These are phyloP conservation scores for Nakazawaea populi DNA, from an alignment of 805 yeast species.

Conservation along the genomic window DNA sequence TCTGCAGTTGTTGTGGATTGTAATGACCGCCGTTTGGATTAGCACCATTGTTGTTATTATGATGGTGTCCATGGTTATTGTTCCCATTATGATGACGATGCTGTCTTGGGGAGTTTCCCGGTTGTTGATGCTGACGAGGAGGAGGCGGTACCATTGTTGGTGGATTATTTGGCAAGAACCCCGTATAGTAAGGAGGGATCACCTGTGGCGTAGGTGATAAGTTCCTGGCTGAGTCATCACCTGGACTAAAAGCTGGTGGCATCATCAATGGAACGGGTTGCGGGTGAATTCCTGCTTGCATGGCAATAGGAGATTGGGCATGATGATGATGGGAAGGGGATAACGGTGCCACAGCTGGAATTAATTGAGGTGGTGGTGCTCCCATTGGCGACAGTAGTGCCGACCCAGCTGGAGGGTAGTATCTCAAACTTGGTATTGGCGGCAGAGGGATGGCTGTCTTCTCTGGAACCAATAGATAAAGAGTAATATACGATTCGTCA, in stretches of 20 bases:
- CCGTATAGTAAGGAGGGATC: slow-evolving; percentile 6
- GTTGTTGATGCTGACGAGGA: slow-evolving; percentile 2
- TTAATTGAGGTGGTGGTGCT: slow-evolving; percentile 9
- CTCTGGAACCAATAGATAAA: slow-evolving; percentile 39
- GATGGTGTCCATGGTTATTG: background rate
- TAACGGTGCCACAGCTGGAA: slow-evolving; percentile 8
- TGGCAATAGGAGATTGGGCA: slow-evolving; percentile 3
- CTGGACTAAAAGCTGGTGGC: slow-evolving; percentile 1
- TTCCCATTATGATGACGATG: background rate
- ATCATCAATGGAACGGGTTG: slow-evolving; percentile 9
- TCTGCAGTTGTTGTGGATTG: slow-evolving; percentile 3
- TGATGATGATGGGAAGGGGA: slow-evolving; percentile 4
- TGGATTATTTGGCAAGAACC: background rate
- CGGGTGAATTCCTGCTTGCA: slow-evolving; percentile 5
- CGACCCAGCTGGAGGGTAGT: slow-evolving; percentile 3
- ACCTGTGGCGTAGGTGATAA: slow-evolving; percentile 9
- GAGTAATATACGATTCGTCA: slow-evolving; percentile 48
- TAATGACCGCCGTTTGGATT: background rate
- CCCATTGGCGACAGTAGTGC: slow-evolving; percentile 9
- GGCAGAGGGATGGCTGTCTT: slow-evolving; percentile 17
- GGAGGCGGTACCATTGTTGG: slow-evolving; percentile 1
- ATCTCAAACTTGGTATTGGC: slow-evolving; percentile 6
- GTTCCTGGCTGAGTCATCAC: background rate
- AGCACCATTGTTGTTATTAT: background rate
- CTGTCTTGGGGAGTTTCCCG: slow-evolving; percentile 1